Conservation (phyloP, 192 early-diverging fungal species). For the Helicostylum pulchrum region DNA sequence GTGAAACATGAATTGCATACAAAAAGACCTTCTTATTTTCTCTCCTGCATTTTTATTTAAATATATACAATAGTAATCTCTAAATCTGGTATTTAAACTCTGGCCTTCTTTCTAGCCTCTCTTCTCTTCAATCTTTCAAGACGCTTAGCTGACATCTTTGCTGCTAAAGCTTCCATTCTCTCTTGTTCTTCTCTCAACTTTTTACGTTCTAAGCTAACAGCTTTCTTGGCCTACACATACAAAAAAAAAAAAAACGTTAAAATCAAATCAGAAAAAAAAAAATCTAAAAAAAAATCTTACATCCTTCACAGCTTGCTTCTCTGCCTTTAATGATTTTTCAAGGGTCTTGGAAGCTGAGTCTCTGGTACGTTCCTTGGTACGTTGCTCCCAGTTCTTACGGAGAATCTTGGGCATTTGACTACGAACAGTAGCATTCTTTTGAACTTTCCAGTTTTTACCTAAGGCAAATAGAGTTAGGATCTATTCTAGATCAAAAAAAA, state of each 20-base stretch:
- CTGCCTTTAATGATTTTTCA: conserved; percentile 51
- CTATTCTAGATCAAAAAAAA: neutral
- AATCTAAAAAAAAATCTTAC: conserved; percentile 32
- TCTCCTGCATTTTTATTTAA: neutral
- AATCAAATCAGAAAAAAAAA: neutral
- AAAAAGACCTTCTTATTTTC: neutral
- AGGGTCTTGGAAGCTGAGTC: conserved; percentile 44
- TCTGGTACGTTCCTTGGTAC: conserved; percentile 45
- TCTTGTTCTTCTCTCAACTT: conserved; percentile 49
- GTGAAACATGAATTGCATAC: no score
- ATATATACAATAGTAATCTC: no score
- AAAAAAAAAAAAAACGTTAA: neutral
- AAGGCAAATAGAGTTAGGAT: neutral
- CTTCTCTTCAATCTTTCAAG: conserved; percentile 25
- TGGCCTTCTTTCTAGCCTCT: conserved; percentile 29
- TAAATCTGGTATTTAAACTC: neutral
- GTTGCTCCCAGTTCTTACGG: conserved; percentile 48
- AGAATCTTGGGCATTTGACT: conserved; percentile 33
- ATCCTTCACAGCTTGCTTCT: conserved; percentile 49
- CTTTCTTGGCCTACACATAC: conserved; percentile 24
- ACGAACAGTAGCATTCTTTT: conserved; percentile 31
- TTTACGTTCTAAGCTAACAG: conserved; percentile 39
- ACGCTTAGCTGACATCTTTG: conserved; percentile 33
- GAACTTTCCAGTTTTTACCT: conserved; percentile 42
- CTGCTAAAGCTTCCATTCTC: conserved; percentile 43